Evolutionary conservation across 2,329 filamentous ascomycete genomes (phyloP).

Genomic region (Paramyrothecium roridum): DNA sequence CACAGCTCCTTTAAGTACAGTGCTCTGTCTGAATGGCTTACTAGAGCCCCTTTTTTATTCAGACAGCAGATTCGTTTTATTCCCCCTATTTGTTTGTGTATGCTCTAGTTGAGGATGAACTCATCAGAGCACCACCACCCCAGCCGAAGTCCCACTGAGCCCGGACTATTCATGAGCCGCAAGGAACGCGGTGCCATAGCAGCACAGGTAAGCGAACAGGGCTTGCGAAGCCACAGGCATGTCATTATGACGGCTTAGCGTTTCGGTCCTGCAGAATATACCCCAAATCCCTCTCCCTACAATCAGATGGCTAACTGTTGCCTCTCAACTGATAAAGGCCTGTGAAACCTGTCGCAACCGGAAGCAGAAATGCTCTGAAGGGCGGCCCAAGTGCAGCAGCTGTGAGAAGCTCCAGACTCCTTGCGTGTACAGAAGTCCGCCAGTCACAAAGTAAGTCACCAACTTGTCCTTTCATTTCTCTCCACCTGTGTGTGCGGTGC

Average conservation of each 20-base stretch:
- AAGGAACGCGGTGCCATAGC: slow-evolving; percentile 37
- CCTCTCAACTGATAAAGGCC: slow-evolving; percentile 31
- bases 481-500: too few relatives aligned
- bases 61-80: not conserved
- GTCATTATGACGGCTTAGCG: not conserved
- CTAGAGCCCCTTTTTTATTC: not conserved
- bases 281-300: not conserved
- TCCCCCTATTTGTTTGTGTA: not conserved
- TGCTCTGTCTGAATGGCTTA: slow-evolving; percentile 1
- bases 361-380: slow-evolving; percentile 64
- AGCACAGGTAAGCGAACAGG: slow-evolving; percentile 27
- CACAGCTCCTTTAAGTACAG: not conserved
- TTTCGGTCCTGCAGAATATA: not conserved
- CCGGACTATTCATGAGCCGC: slow-evolving; percentile 25
- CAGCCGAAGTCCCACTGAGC: slow-evolving; percentile 24
- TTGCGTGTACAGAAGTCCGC: slow-evolving; percentile 58
- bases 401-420: slow-evolving; percentile 56
- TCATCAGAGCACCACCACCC: slow-evolving; percentile 10
- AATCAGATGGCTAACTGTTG: not conserved
- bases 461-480: not conserved
- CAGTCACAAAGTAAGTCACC: slow-evolving; percentile 57
- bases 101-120: not conserved
- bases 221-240: not conserved
- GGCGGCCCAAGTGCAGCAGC: slow-evolving; percentile 57
- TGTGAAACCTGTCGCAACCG: slow-evolving; percentile 58